Evolutionary conservation across 148 eudicot genomes (phyloP).

Genomic region (Arbutus unedo): DNA sequence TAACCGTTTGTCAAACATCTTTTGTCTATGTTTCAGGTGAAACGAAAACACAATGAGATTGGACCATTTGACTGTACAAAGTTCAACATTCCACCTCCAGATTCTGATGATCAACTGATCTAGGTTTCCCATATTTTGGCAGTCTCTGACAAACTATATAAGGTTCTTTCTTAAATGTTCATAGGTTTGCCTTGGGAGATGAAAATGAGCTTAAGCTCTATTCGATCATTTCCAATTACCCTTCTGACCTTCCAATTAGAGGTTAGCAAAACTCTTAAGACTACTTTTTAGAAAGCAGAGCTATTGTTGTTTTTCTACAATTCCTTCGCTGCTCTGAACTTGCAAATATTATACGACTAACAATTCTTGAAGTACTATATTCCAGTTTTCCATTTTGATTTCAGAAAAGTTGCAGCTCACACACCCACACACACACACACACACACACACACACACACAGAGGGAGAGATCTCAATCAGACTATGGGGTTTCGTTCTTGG

Average conservation of each 20-base stretch:
- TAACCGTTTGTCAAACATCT: not conserved
- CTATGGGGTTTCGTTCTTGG: not conserved
- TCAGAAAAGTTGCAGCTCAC: not conserved
- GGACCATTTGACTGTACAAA: constrained; percentile 97
- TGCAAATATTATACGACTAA: not conserved
- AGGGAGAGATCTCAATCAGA: no score
- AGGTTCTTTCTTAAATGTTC: not conserved
- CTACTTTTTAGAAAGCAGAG: not conserved
- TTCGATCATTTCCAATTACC: not conserved
- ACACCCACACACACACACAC: no score
- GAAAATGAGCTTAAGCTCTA: not conserved
- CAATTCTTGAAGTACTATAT: not conserved
- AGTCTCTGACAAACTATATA: not conserved
- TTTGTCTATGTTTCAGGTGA: constrained; percentile 58
- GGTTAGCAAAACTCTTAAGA: constrained; percentile 15
- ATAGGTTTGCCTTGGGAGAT: constrained; percentile 2
- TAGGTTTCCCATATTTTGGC: constrained; percentile 13
- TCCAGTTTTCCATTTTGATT: not conserved
- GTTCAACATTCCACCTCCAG: constrained; percentile 34
- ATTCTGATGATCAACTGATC: constrained; percentile 27
- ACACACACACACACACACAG: no score
- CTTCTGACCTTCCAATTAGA: constrained; percentile 5
- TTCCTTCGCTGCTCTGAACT: not conserved
- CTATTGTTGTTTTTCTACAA: not conserved
- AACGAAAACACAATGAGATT: constrained; percentile 56